Percentiles rank a stretch among this genome's conserved stretches.
These are phyloP conservation scores for Hypericum perforatum DNA, from an alignment of 345 rosid species.

Conservation along the genomic window DNA sequence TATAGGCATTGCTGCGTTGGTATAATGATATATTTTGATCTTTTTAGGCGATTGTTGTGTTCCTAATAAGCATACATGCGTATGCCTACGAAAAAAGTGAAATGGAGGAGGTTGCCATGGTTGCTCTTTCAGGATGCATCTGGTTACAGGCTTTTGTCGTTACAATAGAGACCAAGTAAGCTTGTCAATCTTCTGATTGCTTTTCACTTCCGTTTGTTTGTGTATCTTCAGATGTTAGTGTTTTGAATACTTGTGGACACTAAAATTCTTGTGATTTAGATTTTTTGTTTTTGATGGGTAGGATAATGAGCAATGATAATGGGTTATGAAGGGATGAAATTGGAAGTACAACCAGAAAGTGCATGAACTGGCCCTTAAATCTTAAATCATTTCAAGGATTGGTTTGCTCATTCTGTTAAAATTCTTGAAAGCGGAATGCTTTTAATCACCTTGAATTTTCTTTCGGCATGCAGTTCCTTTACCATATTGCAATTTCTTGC, in stretches of 20 bases:
- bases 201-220: no score
- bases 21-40: no score
- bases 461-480: slow-evolving; percentile 59
- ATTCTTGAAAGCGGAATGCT: neutral
- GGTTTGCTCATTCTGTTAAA: neutral
- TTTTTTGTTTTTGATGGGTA: no score
- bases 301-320: no score
- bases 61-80: slow-evolving; percentile 71
- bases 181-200: slow-evolving; percentile 2
- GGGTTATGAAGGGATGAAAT: no score
- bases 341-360: no score
- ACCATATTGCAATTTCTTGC: slow-evolving; percentile 81
- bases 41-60: slow-evolving; percentile 85
- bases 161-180: slow-evolving; percentile 87
- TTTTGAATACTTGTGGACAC: no score
- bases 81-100: slow-evolving; percentile 88
- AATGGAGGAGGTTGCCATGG: slow-evolving; percentile 94
- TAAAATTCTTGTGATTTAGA: no score
- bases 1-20: neutral
- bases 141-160: slow-evolving; percentile 99
- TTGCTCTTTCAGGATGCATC: slow-evolving; percentile 93
- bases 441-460: slow-evolving; percentile 5
- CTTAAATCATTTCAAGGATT: no score
- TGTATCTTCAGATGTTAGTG: no score
- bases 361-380: no score